Percentiles rank a stretch among this genome's conserved stretches.
phyloP scores from a whole-genome alignment of 2,329 filamentous ascomycete species.

The Epicoccum nigrum region DNA sequence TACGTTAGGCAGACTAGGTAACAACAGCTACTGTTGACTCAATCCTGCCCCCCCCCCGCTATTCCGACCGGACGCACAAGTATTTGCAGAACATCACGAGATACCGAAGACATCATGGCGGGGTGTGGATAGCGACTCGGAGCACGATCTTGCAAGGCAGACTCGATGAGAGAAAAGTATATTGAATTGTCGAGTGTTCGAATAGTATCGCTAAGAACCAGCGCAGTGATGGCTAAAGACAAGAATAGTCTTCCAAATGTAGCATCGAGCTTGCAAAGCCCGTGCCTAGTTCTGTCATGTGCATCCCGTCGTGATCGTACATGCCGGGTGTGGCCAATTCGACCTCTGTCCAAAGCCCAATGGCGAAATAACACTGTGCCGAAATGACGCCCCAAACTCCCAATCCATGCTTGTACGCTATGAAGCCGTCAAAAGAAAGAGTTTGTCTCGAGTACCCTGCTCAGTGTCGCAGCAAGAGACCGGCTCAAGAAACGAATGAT shows the following conservation, averaged over 20 bases:
- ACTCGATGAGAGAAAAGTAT: neutral
- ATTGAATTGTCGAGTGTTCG: neutral
- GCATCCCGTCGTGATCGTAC: slow-evolving; percentile 32
- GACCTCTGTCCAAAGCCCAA: slow-evolving; percentile 18
- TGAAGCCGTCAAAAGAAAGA: slow-evolving; percentile 11
- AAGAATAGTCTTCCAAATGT: neutral
- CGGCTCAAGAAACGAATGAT: slow-evolving; percentile 32
- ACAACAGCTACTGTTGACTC: slow-evolving; percentile 8
- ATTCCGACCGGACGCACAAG: neutral
- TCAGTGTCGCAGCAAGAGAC: slow-evolving; percentile 23
- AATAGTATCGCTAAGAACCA: neutral
- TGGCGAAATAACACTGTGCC: slow-evolving; percentile 18
- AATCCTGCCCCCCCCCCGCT: slow-evolving; percentile 2
- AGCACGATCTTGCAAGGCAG: slow-evolving; percentile 1
- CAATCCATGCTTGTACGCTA: slow-evolving; percentile 28
- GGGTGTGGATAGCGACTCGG: neutral
- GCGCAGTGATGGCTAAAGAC: neutral
- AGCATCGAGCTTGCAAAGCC: slow-evolving; percentile 24
- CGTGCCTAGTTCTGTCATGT: slow-evolving; percentile 24
- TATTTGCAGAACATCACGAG: slow-evolving; percentile 11
- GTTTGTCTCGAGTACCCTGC: slow-evolving; percentile 17
- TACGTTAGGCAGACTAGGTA: slow-evolving; percentile 7
- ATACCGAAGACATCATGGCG: neutral
- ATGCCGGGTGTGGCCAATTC: slow-evolving; percentile 21
- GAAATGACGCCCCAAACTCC: slow-evolving; percentile 31